phyloP scores from a whole-genome alignment of 805 yeast species.

The Candida awuae region DNA sequence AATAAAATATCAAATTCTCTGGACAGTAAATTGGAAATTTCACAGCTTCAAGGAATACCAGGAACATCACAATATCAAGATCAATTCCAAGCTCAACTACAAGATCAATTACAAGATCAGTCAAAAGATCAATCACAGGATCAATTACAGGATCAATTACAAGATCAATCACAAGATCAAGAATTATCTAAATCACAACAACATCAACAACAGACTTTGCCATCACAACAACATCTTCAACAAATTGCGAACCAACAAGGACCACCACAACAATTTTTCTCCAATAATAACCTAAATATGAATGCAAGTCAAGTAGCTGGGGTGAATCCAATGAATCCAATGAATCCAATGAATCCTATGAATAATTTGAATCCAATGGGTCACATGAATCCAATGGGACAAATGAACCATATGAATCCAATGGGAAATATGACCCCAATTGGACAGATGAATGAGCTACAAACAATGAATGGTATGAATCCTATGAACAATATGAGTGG shows the following conservation, averaged over 20 bases:
- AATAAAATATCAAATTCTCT: too few species aligned
- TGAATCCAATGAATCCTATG: neutral
- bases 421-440: slow-evolving; percentile 1
- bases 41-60: neutral
- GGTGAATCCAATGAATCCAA: neutral
- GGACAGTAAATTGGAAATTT: too few species aligned
- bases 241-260: too few species aligned
- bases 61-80: neutral
- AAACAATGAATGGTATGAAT: neutral
- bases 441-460: slow-evolving; percentile 1
- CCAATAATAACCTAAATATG: too few species aligned
- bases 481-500: neutral
- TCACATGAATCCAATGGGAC: slow-evolving; percentile 4
- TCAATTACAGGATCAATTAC: neutral
- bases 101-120: neutral
- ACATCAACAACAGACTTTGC: slow-evolving; percentile 5
- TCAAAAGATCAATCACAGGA: slow-evolving; percentile 2
- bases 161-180: too few species aligned
- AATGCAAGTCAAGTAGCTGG: neutral
- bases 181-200: slow-evolving; percentile 5
- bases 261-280: too few species aligned
- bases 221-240: neutral
- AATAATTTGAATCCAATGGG: slow-evolving; percentile 1
- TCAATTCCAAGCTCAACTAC: neutral
- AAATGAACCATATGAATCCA: neutral